Conservation (phyloP, 805 yeast species). For the Candida orba region DNA sequence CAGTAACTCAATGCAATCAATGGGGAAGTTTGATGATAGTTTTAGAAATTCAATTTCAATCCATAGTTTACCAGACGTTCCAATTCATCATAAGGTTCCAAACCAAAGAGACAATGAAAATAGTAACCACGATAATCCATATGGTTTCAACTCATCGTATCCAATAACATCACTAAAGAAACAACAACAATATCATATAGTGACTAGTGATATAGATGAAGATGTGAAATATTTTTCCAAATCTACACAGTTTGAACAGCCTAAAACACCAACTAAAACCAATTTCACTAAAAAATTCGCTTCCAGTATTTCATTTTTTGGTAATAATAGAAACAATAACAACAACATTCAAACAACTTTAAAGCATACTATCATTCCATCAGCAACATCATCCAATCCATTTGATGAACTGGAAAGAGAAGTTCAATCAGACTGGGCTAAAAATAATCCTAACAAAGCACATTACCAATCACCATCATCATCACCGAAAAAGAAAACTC, state of each 20-base stretch:
- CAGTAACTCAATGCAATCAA: too few species aligned
- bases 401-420: constrained; percentile 29
- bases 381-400: constrained; percentile 11
- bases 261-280: not conserved
- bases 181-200: not conserved
- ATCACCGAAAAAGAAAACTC: constrained; percentile 3
- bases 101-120: too few species aligned
- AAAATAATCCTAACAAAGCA: constrained; percentile 9
- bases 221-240: not conserved
- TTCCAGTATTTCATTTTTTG: constrained; percentile 4
- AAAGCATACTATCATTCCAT: not conserved
- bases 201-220: not conserved
- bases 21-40: not conserved
- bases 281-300: constrained; percentile 15
- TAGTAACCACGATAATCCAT: too few species aligned
- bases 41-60: constrained; percentile 10
- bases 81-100: constrained; percentile 5
- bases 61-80: constrained; percentile 20
- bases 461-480: constrained; percentile 1
- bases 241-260: not conserved
- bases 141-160: too few species aligned
- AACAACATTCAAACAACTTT: not conserved
- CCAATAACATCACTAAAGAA: too few species aligned
- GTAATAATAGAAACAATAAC: not conserved
- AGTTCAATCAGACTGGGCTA: constrained; percentile 26